These are phyloP conservation scores for Meyerozyma elateridarum DNA, from an alignment of 1,139 yeast genomes.

Conservation along the genomic window DNA sequence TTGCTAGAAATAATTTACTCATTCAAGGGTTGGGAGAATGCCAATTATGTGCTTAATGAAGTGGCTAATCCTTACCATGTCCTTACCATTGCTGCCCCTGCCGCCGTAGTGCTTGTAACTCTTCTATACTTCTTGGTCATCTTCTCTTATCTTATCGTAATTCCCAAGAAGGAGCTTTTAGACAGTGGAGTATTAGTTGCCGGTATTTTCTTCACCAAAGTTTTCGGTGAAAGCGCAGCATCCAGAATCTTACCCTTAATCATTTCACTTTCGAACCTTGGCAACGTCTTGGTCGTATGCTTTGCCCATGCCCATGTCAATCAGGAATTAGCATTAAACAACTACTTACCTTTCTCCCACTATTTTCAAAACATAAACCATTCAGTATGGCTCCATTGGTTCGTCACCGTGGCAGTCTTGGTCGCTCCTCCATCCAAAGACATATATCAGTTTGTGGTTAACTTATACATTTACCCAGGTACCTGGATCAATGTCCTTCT, in stretches of 20 bases:
- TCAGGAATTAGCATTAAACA: slow-evolving; percentile 70
- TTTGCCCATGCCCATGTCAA: slow-evolving; percentile 76
- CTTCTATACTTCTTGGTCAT: slow-evolving; percentile 65
- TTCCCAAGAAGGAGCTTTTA: slow-evolving; percentile 57
- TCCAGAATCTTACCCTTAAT: slow-evolving; percentile 61
- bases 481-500: slow-evolving; percentile 46
- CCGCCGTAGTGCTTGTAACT: slow-evolving; percentile 57
- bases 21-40: slow-evolving; percentile 44
- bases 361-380: slow-evolving; percentile 51
- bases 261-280: slow-evolving; percentile 71
- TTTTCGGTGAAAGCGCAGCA: slow-evolving; percentile 66
- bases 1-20: slow-evolving; percentile 37
- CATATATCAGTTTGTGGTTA: slow-evolving; percentile 45
- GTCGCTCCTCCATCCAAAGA: slow-evolving; percentile 45
- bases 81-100: slow-evolving; percentile 67
- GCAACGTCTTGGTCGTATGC: slow-evolving; percentile 73
- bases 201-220: slow-evolving; percentile 66
- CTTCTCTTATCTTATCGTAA: slow-evolving; percentile 70
- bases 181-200: slow-evolving; percentile 69
- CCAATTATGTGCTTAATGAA: slow-evolving; percentile 40
- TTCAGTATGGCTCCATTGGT: slow-evolving; percentile 42
- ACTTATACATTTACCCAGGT: slow-evolving; percentile 47
- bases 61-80: slow-evolving; percentile 58
- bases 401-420: slow-evolving; percentile 40
- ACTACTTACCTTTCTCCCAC: slow-evolving; percentile 62